Evolutionary conservation across 129 eudicot genomes (phyloP), one percentile per base, ranked within the genome.

Genomic region (Artemisia annua): DNA sequence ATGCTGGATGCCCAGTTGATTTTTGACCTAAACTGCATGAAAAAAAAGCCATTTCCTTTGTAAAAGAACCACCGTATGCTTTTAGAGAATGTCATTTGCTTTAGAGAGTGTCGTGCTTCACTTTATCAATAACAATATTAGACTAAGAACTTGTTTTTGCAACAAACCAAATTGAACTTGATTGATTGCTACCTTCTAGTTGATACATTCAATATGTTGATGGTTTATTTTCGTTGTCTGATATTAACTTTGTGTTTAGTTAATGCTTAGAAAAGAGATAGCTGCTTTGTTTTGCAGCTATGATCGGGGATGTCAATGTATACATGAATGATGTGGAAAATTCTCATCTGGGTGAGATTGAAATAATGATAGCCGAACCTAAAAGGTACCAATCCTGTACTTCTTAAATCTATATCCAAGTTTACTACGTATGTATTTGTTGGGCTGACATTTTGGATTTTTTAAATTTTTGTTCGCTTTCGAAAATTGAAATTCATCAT

Each of bases 291-390:
- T 63, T 77, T 78, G 57, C 86, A 94, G 97, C 97, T 30, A 94
- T 94, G 97, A 93, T 87, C 18, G 98, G 98, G 66, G 98, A 90
- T 81, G 97, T 94, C 3, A 94, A 94, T 57, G 80, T 94, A 73
- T 94, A 90, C 78, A 88, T 94, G 97, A 94, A 94, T 61, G 96
- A 90, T 84, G 66, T 74, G 83, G 97, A n/a, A n/a, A n/a, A 94
- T 78, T 71, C 91, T 15, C 85, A 78, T 44, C 35, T 86, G 74
- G 98, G 89, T 18, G 98, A 94, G 86, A 74, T 94, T 50, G 98
- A 94, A 78, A 90, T 90, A 57, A 94, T 94, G 98, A 84, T 94
- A 65, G 98, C 98, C 51, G 97, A 94, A 75, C 80, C 83, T 14
- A 90, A 86, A 83, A 84, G 97, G 98, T 94, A 87, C 18, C 2